These are phyloP conservation scores for Hortiboletus flavorubellus DNA, from an alignment of 768 basidiomycete species.

Conservation along the genomic window DNA sequence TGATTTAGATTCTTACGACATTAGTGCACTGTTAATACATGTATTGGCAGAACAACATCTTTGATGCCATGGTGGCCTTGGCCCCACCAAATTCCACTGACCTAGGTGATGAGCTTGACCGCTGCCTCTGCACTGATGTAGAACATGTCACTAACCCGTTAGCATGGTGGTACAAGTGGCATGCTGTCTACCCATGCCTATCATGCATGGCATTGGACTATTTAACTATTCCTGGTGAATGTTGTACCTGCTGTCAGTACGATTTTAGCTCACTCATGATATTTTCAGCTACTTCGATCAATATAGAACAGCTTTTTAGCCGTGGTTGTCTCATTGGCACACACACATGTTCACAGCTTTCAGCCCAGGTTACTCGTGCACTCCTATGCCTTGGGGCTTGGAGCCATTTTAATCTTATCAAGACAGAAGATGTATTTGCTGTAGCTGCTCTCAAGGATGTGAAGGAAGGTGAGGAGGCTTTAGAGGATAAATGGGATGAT, in stretches of 20 bases:
- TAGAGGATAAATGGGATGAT: background rate
- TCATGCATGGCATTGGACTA: no score
- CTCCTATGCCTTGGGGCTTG: background rate
- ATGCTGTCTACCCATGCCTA: no score
- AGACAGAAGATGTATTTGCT: background rate
- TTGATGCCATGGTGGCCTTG: background rate
- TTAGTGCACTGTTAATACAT: no score
- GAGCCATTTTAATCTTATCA: background rate
- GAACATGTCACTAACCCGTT: background rate
- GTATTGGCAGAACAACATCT: background rate
- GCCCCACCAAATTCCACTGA: background rate
- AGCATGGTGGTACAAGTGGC: background rate
- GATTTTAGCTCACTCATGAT: no score
- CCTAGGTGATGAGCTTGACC: background rate
- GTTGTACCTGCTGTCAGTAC: no score
- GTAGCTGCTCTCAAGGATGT: background rate
- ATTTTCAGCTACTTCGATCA: background rate
- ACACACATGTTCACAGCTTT: background rate
- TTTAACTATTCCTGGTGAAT: no score
- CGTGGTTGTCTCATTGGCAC: no score
- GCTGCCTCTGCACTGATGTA: background rate
- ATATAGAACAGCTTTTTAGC: background rate
- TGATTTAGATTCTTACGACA: no score
- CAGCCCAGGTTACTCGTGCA: background rate
- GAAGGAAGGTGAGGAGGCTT: background rate